These are phyloP conservation scores for Geotrichum reessii DNA, from an alignment of 1,139 yeast genomes.

Conservation along the genomic window DNA sequence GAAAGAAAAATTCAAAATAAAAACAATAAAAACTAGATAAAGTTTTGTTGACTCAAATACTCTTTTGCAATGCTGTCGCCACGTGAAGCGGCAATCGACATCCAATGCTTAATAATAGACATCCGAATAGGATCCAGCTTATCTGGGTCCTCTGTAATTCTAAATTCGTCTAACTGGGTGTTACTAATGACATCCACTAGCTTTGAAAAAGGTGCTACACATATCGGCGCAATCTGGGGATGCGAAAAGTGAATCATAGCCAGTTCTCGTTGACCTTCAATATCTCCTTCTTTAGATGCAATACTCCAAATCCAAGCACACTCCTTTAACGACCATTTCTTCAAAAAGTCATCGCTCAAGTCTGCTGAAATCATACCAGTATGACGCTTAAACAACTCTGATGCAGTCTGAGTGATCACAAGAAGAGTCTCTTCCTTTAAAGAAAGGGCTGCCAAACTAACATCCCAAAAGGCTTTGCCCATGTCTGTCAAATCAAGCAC, in stretches of 20 bases:
- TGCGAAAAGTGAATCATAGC: constrained; percentile 34
- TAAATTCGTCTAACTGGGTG: constrained; percentile 17
- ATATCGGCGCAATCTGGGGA: constrained; percentile 29
- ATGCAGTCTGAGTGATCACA: constrained; percentile 32
- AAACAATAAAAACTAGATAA: neutral
- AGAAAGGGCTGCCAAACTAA: constrained; percentile 36
- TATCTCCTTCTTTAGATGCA: constrained; percentile 32
- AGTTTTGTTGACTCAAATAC: constrained; percentile 22
- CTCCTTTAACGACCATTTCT: constrained; percentile 29
- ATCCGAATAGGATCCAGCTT: constrained; percentile 33
- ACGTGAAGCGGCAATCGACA: constrained; percentile 29
- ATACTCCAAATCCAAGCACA: constrained; percentile 33
- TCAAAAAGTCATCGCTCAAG: constrained; percentile 21
- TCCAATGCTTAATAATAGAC: constrained; percentile 34
- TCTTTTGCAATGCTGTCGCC: constrained; percentile 34
- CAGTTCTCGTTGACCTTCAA: constrained; percentile 32
- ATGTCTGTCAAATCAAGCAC: constrained; percentile 33
- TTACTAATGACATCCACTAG: constrained; percentile 25
- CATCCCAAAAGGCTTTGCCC: constrained; percentile 39
- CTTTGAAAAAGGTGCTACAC: constrained; percentile 28
- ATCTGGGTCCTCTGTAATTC: constrained; percentile 20
- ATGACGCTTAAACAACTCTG: constrained; percentile 33
- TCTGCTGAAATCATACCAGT: constrained; percentile 26
- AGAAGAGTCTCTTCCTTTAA: constrained; percentile 33
- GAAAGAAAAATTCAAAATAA: neutral